Evolutionary conservation across 257 asterid genomes (phyloP), one percentile per base, ranked within the genome.

Genomic region (Przewalskia tangutica): DNA sequence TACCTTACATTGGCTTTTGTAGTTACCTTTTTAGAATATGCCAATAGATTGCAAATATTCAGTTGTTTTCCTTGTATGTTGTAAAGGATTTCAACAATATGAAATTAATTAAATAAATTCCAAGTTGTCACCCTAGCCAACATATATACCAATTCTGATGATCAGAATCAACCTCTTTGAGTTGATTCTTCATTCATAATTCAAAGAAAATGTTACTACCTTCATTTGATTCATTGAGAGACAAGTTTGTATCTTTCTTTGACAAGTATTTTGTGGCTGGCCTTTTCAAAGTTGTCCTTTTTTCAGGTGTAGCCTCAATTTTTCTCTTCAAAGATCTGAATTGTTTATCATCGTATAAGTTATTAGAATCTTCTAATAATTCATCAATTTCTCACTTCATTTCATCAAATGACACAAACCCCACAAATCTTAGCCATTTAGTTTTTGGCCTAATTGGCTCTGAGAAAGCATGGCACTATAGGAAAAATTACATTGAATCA

Each of bases 371-470:
- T 27, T 27, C 32, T 27, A 27, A 27, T 27, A 27, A 27, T 27
- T 27, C 32, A 27, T 2, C 36, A 13, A 4, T 16, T 7, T 16
- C 81, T 50, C 32, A 50, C 2, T 88, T 85, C 6, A 54, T 54
- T 62, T 48, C 82, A 27, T 38, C 71, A 11, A 58, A 38, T 12
- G 54, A n/a, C 16, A 3, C 55, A 6, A 59, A 58, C 38, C 48
- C 82, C 16, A 91, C 92, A 1, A 87, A 86, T 42, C 89, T 89
- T 0, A 87, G 86, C 86, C 95, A 91, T 89, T 80, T 91, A 5
- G 87, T 91, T 2, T 89, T 89, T 77, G 95, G 95, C 1, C 81
- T 91, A 0, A 53, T 91, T 82, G 95, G 95, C 2, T 91, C 95
- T 0, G 89, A 84, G 0, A 58, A 67, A 8, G 84, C 89, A 17